phyloP scores from a whole-genome alignment of 768 basidiomycete species.

The Tremella mesenterica region DNA sequence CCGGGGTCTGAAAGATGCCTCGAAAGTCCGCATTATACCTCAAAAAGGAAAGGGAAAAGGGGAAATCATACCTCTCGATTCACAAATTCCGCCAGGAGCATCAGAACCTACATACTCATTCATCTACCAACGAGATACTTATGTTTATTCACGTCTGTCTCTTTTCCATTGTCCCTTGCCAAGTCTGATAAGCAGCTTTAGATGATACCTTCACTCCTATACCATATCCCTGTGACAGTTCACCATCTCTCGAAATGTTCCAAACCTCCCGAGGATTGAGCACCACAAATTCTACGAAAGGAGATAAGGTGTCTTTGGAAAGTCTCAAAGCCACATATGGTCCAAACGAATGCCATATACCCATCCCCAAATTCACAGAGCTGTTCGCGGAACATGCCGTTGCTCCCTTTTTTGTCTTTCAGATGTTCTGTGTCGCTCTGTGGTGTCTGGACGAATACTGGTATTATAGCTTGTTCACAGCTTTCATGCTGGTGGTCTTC shows the following conservation, averaged over 20 bases:
- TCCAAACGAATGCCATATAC: constrained; percentile 91
- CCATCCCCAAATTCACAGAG: constrained; percentile 85
- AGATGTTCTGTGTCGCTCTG: constrained; percentile 91
- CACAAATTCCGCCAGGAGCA: constrained; percentile 52
- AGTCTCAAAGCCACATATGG: constrained; percentile 65
- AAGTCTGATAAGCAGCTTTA: constrained; percentile 33
- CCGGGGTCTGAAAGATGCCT: constrained; percentile 59
- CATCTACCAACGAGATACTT: constrained; percentile 90
- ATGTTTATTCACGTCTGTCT: constrained; percentile 53
- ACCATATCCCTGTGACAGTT: constrained; percentile 72
- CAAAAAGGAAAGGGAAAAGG: constrained; percentile 74
- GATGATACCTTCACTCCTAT: constrained; percentile 64
- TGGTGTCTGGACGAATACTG: constrained; percentile 99
- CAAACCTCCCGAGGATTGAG: constrained; percentile 51
- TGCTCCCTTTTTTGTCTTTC: constrained; percentile 99
- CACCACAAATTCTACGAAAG: constrained; percentile 26
- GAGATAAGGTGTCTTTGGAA: constrained; percentile 46
- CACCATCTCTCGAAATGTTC: constrained; percentile 63
- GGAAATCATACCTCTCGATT: constrained; percentile 70
- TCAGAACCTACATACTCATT: constrained; percentile 62
- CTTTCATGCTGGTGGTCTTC: constrained; percentile 97
- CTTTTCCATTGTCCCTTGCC: background rate
- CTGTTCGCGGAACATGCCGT: constrained; percentile 93
- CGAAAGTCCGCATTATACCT: constrained; percentile 73
- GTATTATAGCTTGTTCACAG: constrained; percentile 93